Base-by-base conservation (phyloP, 257 asterid genomes). In the Mitragyna speciosa region DNA sequence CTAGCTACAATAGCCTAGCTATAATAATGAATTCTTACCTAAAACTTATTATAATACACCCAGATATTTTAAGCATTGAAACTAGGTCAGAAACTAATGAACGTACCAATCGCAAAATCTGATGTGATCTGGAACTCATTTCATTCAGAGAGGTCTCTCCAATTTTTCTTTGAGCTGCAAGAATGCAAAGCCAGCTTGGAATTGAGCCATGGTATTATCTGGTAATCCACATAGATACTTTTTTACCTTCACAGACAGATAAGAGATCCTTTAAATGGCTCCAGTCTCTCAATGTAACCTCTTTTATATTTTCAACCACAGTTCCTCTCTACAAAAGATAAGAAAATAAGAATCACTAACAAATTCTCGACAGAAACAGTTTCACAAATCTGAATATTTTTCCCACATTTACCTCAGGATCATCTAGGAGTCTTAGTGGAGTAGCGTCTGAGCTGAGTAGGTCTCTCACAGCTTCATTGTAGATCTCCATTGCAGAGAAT, bases 401-500 rank as follows among this genome's bases (percentile, higher is more conserved):
- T 76, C 43, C 17, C 45, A 47, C 11, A 33, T 33, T 85, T 59
- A 92, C 99, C 94, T 93, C 98, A 3, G 98, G 97, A 90, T 95
- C 99, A 52, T 95, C 99, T 33, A 95, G 92, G 81, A 95, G 97
- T 75, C 99, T 85, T 73, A 95, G 97, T 24, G 91, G 88, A 84
- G 87, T 72, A 49, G 76, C 79, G 58, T 94, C 97, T 30, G 84
- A 24, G 66, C 89, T 85, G 39, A 96, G 92, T 61, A 94, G 97
- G 87, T 94, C 99, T 79, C 87, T 92, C 45, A 96, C 98, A 49
- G 90, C 84, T 84, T 96, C 99, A 67, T 96, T 96, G 91, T 96
- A 96, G 30, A 96, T 96, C 89, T 96, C 99, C 88, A 94, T 89
- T 36, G 98, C 99, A n/a, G 97, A 91, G 76, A 96, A 96, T 83